Conservation (phyloP, 2,329 filamentous ascomycete species). For the Colletotrichum lindemuthianum region DNA sequence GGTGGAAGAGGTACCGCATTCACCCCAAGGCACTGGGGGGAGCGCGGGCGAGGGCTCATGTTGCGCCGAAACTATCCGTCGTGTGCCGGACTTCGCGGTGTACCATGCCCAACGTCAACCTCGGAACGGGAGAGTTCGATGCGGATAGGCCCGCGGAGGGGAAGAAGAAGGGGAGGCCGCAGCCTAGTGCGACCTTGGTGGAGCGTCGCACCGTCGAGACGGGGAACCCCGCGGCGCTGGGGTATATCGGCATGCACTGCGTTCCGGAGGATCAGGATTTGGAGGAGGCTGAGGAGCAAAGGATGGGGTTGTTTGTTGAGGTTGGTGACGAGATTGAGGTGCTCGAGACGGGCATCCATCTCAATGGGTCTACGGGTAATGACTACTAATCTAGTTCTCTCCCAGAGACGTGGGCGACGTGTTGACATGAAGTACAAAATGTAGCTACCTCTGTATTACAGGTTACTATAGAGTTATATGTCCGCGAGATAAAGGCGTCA, state of each 20-base stretch:
- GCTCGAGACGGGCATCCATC: conserved; percentile 40
- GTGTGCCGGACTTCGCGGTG: conserved; percentile 37
- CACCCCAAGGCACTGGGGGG: background rate
- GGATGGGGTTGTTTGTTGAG: conserved; percentile 32
- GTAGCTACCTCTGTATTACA: too few relatives aligned
- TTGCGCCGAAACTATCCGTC: conserved; percentile 32
- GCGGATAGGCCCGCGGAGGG: conserved; percentile 9
- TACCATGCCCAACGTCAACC: conserved; percentile 38
- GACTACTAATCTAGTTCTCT: conserved; percentile 37
- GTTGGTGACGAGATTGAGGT: conserved; percentile 44
- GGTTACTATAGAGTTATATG: too few relatives aligned
- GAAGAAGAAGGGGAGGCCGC: conserved; percentile 38
- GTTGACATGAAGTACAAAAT: too few relatives aligned
- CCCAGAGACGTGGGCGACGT: too few relatives aligned
- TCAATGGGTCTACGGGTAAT: conserved; percentile 42
- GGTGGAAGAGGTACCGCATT: conserved; percentile 36
- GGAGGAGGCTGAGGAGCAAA: conserved; percentile 15
- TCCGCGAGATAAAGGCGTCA: too few relatives aligned
- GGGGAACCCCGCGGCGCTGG: conserved; percentile 41
- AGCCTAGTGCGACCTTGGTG: conserved; percentile 41
- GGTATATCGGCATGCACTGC: conserved; percentile 45
- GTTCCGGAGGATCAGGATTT: conserved; percentile 41
- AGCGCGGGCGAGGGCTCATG: background rate
- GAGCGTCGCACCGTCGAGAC: conserved; percentile 39
- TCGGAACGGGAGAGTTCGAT: conserved; percentile 20